phyloP scores from a whole-genome alignment of 257 asterid genomes.

The Oldenlandia corymbosa region DNA sequence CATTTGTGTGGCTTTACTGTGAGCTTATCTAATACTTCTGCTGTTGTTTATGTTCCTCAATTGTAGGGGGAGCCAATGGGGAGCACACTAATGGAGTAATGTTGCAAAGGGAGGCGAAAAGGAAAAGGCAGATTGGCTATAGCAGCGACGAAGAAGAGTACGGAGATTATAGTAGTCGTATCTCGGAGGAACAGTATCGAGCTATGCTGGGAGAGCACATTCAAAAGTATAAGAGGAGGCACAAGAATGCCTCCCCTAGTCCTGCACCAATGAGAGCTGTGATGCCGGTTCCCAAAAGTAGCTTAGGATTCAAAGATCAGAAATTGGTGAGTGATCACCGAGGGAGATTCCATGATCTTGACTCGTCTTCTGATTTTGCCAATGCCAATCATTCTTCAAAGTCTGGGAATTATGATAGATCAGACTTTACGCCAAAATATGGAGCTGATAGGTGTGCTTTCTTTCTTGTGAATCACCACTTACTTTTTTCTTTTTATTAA shows the following conservation, averaged over 20 bases:
- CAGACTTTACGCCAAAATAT: slow-evolving; percentile 54
- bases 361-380: slow-evolving; percentile 57
- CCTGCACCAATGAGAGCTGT: slow-evolving; percentile 45
- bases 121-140: slow-evolving; percentile 58
- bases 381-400: slow-evolving; percentile 45
- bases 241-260: slow-evolving; percentile 50
- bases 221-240: slow-evolving; percentile 77
- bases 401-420: slow-evolving; percentile 42
- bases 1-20: slow-evolving; percentile 5
- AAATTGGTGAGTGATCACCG: slow-evolving; percentile 50
- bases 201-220: slow-evolving; percentile 97
- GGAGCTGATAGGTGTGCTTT: slow-evolving; percentile 65
- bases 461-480: not conserved
- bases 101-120: slow-evolving; percentile 61
- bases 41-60: slow-evolving; percentile 16
- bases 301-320: slow-evolving; percentile 52
- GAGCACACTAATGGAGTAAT: slow-evolving; percentile 52
- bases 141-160: slow-evolving; percentile 82
- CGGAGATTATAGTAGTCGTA: slow-evolving; percentile 48
- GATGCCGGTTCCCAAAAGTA: slow-evolving; percentile 34
- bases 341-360: slow-evolving; percentile 55
- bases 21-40: slow-evolving; percentile 14
- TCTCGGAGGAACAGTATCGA: slow-evolving; percentile 83
- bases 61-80: slow-evolving; percentile 47
- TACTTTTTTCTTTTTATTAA: not conserved